Evolutionary conservation across 1,139 yeast genomes (phyloP).

Genomic region (Blastobotrys malaysiensis): DNA sequence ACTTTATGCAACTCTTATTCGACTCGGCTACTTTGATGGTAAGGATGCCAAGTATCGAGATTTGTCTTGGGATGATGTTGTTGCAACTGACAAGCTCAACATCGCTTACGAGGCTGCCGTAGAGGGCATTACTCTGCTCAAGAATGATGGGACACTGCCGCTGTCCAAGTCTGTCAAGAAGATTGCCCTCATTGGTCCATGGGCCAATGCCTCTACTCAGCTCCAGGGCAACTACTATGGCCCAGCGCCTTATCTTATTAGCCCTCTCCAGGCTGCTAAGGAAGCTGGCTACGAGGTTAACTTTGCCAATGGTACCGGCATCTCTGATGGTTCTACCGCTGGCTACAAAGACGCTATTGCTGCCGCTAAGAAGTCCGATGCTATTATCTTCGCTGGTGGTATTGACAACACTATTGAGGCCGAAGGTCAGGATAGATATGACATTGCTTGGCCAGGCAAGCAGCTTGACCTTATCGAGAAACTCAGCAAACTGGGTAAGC

Average conservation of each 20-base stretch:
- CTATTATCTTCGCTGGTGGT: slow-evolving; percentile 15
- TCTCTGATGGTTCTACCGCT: slow-evolving; percentile 8
- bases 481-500: slow-evolving; percentile 10
- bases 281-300: slow-evolving; percentile 5
- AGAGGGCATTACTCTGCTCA: slow-evolving; percentile 50
- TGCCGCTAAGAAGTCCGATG: slow-evolving; percentile 13
- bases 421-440: slow-evolving; percentile 13
- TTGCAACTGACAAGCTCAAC: slow-evolving; percentile 40
- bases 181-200: slow-evolving; percentile 38
- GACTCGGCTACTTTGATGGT: slow-evolving; percentile 15
- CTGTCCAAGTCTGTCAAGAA: slow-evolving; percentile 35
- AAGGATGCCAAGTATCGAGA: slow-evolving; percentile 11
- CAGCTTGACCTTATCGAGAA: slow-evolving; percentile 13
- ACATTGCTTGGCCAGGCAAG: slow-evolving; percentile 15
- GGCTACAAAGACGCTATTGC: slow-evolving; percentile 8
- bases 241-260: slow-evolving; percentile 8
- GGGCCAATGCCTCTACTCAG: slow-evolving; percentile 20
- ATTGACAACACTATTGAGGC: slow-evolving; percentile 16
- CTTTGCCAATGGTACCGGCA: slow-evolving; percentile 9
- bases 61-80: slow-evolving; percentile 39
- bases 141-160: slow-evolving; percentile 48
- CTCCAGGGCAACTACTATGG: slow-evolving; percentile 16
- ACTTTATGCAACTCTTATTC: slow-evolving; percentile 36
- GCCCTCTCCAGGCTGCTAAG: slow-evolving; percentile 14
- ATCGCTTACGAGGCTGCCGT: slow-evolving; percentile 49